Percentiles rank a stretch among this genome's conserved stretches.
Conservation (phyloP, 2,329 filamentous ascomycete species). For the Phialocephala subalpina region DNA sequence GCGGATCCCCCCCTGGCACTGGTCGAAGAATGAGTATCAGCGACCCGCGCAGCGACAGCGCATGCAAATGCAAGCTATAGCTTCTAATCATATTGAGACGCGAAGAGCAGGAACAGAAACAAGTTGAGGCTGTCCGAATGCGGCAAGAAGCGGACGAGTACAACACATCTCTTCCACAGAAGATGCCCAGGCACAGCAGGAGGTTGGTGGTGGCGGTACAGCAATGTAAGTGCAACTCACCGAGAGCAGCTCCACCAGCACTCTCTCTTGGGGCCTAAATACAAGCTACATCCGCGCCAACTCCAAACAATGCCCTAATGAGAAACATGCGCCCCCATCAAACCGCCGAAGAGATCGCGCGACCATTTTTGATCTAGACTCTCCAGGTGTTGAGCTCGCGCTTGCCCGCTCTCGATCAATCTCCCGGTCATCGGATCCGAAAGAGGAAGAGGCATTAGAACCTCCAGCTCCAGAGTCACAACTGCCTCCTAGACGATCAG, state of each 20-base stretch:
- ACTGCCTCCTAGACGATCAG: conserved; percentile 47
- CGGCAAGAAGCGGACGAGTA: conserved; percentile 81
- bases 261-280: conserved; percentile 78
- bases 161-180: conserved; percentile 88
- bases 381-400: conserved; percentile 20
- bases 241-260: conserved; percentile 82
- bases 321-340: conserved; percentile 23
- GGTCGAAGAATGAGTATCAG: too few relatives aligned
- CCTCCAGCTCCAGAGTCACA: conserved; percentile 6
- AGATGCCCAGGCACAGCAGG: conserved; percentile 84
- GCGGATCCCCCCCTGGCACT: too few relatives aligned
- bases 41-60: conserved; percentile 58
- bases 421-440: conserved; percentile 30
- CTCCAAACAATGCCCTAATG: conserved; percentile 44
- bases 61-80: conserved; percentile 65
- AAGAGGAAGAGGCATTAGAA: background rate
- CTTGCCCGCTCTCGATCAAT: too few relatives aligned
- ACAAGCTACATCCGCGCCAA: conserved; percentile 79
- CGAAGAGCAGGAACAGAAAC: conserved; percentile 67
- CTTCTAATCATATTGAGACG: conserved; percentile 59
- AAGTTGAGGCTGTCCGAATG: conserved; percentile 64
- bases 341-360: conserved; percentile 29
- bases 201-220: conserved; percentile 73
- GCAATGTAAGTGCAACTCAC: conserved; percentile 73
- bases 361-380: conserved; percentile 37